Base-by-base conservation (phyloP, 2,329 filamentous ascomycete genomes). In the Ophiostoma sp. region DNA sequence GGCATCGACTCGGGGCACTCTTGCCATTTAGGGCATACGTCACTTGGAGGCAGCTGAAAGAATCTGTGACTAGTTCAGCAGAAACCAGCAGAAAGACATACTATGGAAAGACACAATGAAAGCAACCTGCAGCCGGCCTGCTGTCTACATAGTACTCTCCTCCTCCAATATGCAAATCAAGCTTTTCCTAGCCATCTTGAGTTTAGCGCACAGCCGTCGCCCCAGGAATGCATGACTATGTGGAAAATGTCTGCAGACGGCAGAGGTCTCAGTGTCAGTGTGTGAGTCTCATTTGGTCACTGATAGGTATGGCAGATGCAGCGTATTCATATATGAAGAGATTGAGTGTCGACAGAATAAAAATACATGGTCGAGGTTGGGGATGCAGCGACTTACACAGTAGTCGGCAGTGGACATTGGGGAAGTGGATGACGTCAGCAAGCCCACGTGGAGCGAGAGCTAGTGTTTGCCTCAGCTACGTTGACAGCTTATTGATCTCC, bases 231-330 rank as follows among this genome's bases (percentile, higher is more conserved):
- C 57, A 57, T 27, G 52, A 23, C 17, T 10, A 57, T 57, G 52
- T 57, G 57, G 57, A 62, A 62, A 27, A 62, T 62, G 57, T 62
- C 57, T 33, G 57, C 52, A n/a, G 44, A 48, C 17, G 44, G 44
- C 17, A n/a, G 36, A 20, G 17, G 44, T 48, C 44, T 48, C 44
- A 41, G 39, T 41, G 39, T 15, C 11, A 41, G 39, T 41, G 39
- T 2, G 39, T 41, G 39, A 10, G 10, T 13, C 11, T 41, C 20
- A 5, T 48, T 48, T 5, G 44, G 44, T n/a, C 44, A n/a, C 44
- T 48, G 44, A n/a, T 17, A 20, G 44, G 44, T 48, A 11, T 10
- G 36, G 8, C 36, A 39, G 36, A 39, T 48, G 44, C 44, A 48
- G 52, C 6, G 44, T n/a, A n/a, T 48, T n/a, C n/a, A 48, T 48